Conservation (phyloP, 441 rosid species). For the Erysimum cheiri region DNA sequence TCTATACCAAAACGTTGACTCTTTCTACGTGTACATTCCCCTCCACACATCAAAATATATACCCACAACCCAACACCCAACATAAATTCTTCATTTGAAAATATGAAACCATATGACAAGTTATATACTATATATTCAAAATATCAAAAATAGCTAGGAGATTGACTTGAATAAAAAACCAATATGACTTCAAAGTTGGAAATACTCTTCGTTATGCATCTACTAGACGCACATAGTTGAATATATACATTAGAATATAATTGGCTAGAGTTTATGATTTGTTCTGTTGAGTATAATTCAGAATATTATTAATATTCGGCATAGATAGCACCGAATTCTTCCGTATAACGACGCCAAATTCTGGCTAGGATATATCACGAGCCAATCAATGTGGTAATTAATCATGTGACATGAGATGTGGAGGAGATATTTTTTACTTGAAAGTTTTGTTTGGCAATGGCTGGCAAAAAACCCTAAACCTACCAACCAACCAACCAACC, state of each 20-base stretch:
- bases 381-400: constrained; percentile 35
- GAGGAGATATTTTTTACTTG: constrained; percentile 17
- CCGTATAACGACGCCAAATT: background rate
- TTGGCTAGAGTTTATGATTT: background rate
- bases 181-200: background rate
- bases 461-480: constrained; percentile 43
- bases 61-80: constrained; percentile 12
- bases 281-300: background rate
- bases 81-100: background rate
- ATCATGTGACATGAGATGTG: constrained; percentile 32
- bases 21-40: constrained; percentile 36
- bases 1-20: constrained; percentile 39
- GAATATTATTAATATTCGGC: background rate
- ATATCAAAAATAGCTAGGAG: background rate
- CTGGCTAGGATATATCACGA: constrained; percentile 27
- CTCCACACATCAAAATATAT: constrained; percentile 23
- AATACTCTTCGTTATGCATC: background rate
- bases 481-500: constrained; percentile 41
- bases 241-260: background rate
- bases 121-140: background rate
- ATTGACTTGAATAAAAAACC: background rate
- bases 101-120: constrained; percentile 11
- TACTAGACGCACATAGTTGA: background rate
- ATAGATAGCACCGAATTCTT: constrained; percentile 4
- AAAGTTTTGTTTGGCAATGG: constrained; percentile 23